Conservation (phyloP, 148 eudicot genomes). For the Rhododendron griersonianum region DNA sequence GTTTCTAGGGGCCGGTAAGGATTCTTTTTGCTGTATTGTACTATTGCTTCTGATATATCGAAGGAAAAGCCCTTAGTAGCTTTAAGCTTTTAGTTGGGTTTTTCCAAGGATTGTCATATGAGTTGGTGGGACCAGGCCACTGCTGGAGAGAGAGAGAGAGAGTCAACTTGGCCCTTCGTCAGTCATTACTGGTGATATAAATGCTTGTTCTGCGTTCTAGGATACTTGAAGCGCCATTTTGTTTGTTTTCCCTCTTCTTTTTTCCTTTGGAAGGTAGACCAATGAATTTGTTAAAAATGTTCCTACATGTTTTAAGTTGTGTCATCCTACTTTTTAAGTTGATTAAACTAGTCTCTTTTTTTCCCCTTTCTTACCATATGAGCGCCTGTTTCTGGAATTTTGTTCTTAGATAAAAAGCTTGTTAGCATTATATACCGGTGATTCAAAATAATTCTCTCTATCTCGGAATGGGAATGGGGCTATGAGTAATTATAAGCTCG, state of each 20-base stretch:
- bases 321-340: not conserved
- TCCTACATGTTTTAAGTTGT: not conserved
- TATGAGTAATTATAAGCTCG: conserved; percentile 4
- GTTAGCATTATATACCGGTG: not conserved
- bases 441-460: not conserved
- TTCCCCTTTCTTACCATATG: not conserved
- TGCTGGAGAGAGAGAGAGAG: not conserved
- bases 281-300: not conserved
- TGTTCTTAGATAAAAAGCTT: not conserved
- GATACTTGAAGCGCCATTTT: not conserved
- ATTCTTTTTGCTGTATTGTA: not conserved
- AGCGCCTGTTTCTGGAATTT: not conserved
- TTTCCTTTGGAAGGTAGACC: not conserved
- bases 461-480: not conserved
- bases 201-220: not conserved
- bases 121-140: not conserved
- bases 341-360: not conserved
- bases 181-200: not conserved
- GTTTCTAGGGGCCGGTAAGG: conserved; percentile 40
- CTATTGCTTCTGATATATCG: not conserved
- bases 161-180: not conserved
- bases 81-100: not conserved
- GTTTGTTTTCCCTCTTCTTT: not conserved
- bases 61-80: not conserved
- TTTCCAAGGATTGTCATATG: not conserved